phyloP scores from a whole-genome alignment of 768 basidiomycete species.

The Hypholoma sublateritium region DNA sequence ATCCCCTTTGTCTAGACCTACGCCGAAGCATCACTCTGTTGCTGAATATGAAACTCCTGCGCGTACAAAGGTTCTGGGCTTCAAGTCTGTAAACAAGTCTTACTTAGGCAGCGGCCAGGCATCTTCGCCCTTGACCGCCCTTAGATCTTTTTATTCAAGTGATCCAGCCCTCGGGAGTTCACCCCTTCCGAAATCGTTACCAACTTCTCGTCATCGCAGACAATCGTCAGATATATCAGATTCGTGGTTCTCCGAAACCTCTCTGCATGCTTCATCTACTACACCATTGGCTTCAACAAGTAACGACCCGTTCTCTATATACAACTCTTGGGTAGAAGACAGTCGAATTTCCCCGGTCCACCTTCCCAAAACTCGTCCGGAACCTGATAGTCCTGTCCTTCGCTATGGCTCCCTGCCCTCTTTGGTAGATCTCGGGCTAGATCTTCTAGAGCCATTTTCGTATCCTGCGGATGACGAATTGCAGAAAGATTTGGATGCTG shows the following conservation, averaged over 20 bases:
- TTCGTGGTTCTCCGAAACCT: constrained; percentile 40
- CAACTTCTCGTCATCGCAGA: constrained; percentile 24
- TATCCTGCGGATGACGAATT: constrained; percentile 35
- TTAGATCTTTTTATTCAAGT: constrained; percentile 27
- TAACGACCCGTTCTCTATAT: constrained; percentile 51
- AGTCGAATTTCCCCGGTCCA: constrained; percentile 23
- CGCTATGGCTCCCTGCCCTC: constrained; percentile 35
- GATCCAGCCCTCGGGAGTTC: constrained; percentile 37
- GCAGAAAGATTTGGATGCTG: constrained; percentile 24
- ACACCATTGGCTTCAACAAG: constrained; percentile 15
- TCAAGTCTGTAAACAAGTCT: constrained; percentile 13
- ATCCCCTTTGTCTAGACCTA: constrained; percentile 32
- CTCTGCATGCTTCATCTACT: constrained; percentile 23
- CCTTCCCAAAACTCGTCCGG: constrained; percentile 30
- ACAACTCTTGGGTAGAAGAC: constrained; percentile 35
- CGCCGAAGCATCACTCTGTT: constrained; percentile 12
- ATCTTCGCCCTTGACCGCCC: constrained; percentile 37
- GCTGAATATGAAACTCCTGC: constrained; percentile 19
- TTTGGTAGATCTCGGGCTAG: constrained; percentile 46
- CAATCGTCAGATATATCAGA: constrained; percentile 37
- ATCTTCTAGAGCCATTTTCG: constrained; percentile 56
- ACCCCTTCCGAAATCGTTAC: constrained; percentile 34
- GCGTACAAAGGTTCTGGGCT: constrained; percentile 12
- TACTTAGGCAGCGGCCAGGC: constrained; percentile 12
- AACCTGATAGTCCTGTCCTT: constrained; percentile 57